These are phyloP conservation scores for Aspergillus ustus DNA, from an alignment of 2,329 filamentous ascomycete genomes.

Conservation along the genomic window DNA sequence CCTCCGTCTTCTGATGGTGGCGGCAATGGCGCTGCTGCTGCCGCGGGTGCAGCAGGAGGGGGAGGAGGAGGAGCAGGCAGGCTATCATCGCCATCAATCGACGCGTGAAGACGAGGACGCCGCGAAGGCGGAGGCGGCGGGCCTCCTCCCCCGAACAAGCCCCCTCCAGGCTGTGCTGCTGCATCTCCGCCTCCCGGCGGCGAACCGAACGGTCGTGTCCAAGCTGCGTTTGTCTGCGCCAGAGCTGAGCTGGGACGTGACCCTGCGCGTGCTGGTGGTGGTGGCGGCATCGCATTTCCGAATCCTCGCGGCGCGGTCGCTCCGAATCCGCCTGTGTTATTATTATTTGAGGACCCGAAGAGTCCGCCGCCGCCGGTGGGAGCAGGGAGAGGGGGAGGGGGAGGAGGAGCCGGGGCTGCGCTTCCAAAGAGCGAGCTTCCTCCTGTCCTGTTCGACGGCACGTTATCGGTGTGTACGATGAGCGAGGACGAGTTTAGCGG, in stretches of 20 bases:
- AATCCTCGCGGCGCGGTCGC: background rate
- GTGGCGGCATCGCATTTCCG: background rate
- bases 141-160: background rate
- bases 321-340: background rate
- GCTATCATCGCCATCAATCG: background rate
- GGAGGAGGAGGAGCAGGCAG: background rate
- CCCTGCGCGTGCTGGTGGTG: background rate
- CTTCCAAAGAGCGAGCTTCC: background rate
- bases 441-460: background rate
- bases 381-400: no score
- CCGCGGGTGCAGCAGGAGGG: background rate
- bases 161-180: background rate
- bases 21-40: background rate
- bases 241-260: background rate
- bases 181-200: background rate
- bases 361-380: background rate
- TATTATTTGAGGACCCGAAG: no score
- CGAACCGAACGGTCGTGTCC: background rate
- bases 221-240: no score
- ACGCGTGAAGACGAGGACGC: background rate
- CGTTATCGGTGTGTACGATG: background rate
- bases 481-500: background rate
- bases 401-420: background rate
- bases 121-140: background rate
- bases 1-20: background rate